Evolutionary conservation across 2,329 filamentous ascomycete species (phyloP), one percentile per base, ranked within the genome.

Genomic region (Myrmaecium sp.): DNA sequence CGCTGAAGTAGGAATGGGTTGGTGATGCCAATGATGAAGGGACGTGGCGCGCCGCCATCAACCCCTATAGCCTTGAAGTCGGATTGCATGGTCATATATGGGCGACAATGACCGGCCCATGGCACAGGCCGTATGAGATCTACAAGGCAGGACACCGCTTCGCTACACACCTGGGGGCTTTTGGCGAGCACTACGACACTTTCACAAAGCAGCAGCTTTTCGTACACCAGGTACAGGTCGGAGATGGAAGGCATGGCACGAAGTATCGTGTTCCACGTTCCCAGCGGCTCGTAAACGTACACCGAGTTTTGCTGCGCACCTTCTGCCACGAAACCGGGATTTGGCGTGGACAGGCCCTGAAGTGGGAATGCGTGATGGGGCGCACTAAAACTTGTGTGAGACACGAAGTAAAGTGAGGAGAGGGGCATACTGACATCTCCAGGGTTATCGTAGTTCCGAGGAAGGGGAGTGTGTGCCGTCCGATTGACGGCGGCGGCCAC

Each of bases 21-120:
- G 5, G 52, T 55, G 31, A 54, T 49, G 17, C 52, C 52, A 25
- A 54, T 39, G 5, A 55, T 39, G 35, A 54, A 55, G 6, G 46
- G 43, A 9, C 45, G 37, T 1, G 51, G 49, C 7, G 47, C 47
- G 2, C 49, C 50, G 10, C 50, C 48, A 25, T 54, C 49, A 26
- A 52, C 44, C 21, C 50, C 50, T 5, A 50, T 50, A 25, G 42
- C 41, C n/a, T 42, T 40, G 33, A 54, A 54, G 15, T 54, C 51
- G 7, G 51, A 49, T 35, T 56, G 52, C 52, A 56, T 56, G 18
- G 51, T 55, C 39, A 54, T 43, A 33, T 55, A 56, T 7, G 52
- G 51, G 29, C 49, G 49, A 16, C 48, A 37, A 3, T 48, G 41
- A 8, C 52, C 52, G 19, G 51, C 51, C 26, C 51, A 56, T 2